Evolutionary conservation across 2,329 filamentous ascomycete genomes (phyloP).

Genomic region (Didymella arachidicola): DNA sequence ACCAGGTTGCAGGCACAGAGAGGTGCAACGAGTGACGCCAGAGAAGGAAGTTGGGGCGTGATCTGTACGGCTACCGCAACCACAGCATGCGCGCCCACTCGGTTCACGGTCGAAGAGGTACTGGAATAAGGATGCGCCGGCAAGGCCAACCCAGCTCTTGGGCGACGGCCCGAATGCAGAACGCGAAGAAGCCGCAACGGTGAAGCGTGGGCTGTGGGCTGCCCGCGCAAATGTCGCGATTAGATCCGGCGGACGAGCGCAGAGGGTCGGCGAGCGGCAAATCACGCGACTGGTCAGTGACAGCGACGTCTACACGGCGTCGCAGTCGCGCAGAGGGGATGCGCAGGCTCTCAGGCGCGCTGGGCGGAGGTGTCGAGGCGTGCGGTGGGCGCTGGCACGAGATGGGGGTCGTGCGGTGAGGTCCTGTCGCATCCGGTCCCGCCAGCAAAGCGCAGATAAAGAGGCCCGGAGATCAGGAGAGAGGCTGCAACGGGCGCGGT

Average conservation of each 20-base stretch:
- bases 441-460: slow-evolving; percentile 36
- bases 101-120: neutral
- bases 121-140: neutral
- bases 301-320: slow-evolving; percentile 20
- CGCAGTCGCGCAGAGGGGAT: slow-evolving; percentile 27
- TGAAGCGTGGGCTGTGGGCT: slow-evolving; percentile 23
- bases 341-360: slow-evolving; percentile 36
- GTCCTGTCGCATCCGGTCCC: slow-evolving; percentile 48
- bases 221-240: slow-evolving; percentile 32
- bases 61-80: neutral
- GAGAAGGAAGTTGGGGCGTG: neutral
- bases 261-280: slow-evolving; percentile 30
- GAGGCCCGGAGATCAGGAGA: slow-evolving; percentile 23
- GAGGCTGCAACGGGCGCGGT: slow-evolving; percentile 37
- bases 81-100: neutral
- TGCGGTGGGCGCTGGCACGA: slow-evolving; percentile 36
- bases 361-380: slow-evolving; percentile 22
- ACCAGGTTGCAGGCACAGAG: neutral
- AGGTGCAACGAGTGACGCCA: neutral
- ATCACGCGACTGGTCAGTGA: slow-evolving; percentile 39
- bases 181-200: slow-evolving; percentile 7
- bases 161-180: neutral
- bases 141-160: neutral
- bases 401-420: slow-evolving; percentile 34
- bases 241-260: slow-evolving; percentile 29